A percentile compares a stretch with the other conserved stretches of the same genome.
These are phyloP conservation scores for Platismatia glauca DNA, from an alignment of 495 filamentous ascomycete genomes.

Conservation along the genomic window DNA sequence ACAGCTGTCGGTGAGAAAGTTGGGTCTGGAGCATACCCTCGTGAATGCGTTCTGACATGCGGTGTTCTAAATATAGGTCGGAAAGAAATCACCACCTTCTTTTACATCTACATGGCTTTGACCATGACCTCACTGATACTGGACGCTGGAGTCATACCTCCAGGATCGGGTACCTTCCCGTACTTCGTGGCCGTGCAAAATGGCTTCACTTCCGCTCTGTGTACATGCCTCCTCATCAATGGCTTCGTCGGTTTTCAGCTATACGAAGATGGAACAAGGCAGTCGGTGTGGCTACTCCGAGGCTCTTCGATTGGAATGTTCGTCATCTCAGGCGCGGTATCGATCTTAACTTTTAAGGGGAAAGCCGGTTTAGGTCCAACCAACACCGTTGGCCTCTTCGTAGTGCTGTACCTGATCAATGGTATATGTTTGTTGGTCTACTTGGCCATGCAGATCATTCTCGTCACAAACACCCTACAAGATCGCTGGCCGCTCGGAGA, in stretches of 20 bases:
- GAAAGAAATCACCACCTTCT: constrained; percentile 96
- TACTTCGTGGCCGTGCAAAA: constrained; percentile 88
- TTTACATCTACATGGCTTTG: constrained; percentile 89
- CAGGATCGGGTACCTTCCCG: constrained; percentile 66
- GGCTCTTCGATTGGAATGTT: constrained; percentile 72
- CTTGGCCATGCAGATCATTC: constrained; percentile 74
- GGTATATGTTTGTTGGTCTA: constrained; percentile 80
- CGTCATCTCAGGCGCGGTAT: constrained; percentile 74
- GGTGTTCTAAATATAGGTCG: constrained; percentile 53
- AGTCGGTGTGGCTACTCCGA: constrained; percentile 90
- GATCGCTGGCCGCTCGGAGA: constrained; percentile 94
- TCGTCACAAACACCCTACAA: constrained; percentile 83
- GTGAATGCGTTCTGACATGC: constrained; percentile 16
- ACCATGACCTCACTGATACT: constrained; percentile 83
- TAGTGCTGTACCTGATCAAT: constrained; percentile 87
- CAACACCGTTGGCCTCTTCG: constrained; percentile 81
- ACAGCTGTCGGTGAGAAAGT: constrained; percentile 80
- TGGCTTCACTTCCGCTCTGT: constrained; percentile 82
- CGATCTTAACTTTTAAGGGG: constrained; percentile 85
- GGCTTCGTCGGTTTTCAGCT: constrained; percentile 98
- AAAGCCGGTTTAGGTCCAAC: constrained; percentile 80
- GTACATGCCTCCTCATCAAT: constrained; percentile 87
- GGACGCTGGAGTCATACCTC: constrained; percentile 87
- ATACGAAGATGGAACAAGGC: constrained; percentile 94
- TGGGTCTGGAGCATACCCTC: constrained; percentile 1